Evolutionary conservation across 371 early-diverging fungal species (phyloP).

Genomic region (Apophysomyces elegans): DNA sequence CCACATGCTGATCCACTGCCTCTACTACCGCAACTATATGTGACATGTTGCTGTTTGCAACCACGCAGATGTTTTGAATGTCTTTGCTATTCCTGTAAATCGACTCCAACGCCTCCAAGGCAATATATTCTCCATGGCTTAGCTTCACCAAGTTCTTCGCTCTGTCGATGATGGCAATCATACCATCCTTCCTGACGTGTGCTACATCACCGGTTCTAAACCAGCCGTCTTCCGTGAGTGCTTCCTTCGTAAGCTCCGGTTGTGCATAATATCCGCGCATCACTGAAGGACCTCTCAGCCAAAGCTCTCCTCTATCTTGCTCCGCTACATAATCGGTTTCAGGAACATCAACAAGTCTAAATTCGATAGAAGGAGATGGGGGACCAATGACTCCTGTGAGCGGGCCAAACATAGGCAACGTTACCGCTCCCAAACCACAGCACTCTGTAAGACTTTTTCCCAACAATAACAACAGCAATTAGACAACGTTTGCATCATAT

Average conservation of each 20-base stretch:
- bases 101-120: conserved; percentile 93
- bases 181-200: conserved; percentile 73
- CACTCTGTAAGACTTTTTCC: conserved; percentile 55
- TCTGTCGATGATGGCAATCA: conserved; percentile 76
- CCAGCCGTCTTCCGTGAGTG: conserved; percentile 89
- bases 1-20: conserved; percentile 48
- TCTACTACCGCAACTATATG: conserved; percentile 74
- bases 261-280: conserved; percentile 90
- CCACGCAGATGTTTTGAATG: conserved; percentile 82
- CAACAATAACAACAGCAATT: background rate
- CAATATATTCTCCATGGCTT: conserved; percentile 93
- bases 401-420: conserved; percentile 47
- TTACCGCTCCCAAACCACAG: conserved; percentile 57
- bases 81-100: conserved; percentile 71
- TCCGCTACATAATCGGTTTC: conserved; percentile 78
- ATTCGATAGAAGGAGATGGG: conserved; percentile 74
- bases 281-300: conserved; percentile 89
- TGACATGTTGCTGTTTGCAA: conserved; percentile 72
- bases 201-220: conserved; percentile 97
- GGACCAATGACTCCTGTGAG: conserved; percentile 71
- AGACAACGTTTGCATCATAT: background rate
- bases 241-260: conserved; percentile 75
- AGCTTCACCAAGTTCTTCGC: conserved; percentile 91
- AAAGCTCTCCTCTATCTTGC: conserved; percentile 81
- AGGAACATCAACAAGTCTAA: conserved; percentile 84